These are phyloP conservation scores for Pigoraptor vietnamica DNA, from an alignment of 78 protist species.

Conservation along the genomic window DNA sequence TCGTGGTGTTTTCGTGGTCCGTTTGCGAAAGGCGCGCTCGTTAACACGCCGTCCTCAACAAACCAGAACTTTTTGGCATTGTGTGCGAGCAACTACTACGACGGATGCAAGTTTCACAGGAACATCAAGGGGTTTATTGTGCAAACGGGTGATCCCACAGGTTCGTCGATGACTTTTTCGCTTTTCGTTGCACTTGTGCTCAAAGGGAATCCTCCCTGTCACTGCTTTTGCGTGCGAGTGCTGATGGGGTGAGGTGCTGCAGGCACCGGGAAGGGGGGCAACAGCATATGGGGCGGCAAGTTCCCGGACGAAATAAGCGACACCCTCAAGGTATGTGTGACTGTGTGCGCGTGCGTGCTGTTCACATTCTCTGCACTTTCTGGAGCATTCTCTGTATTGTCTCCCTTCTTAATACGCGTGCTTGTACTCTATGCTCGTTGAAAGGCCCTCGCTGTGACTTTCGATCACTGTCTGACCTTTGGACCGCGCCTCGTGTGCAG, in stretches of 20 bases:
- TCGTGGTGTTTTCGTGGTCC: too few species aligned
- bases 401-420: neutral
- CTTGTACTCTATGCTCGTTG: neutral
- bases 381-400: neutral
- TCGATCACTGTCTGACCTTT: neutral
- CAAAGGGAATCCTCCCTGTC: too few species aligned
- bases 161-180: neutral
- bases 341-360: neutral
- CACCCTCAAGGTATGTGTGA: conserved; percentile 41
- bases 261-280: conserved; percentile 84
- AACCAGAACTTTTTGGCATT: conserved; percentile 80
- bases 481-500: neutral
- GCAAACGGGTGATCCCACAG: conserved; percentile 91
- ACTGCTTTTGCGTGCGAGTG: too few species aligned
- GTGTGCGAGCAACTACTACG: conserved; percentile 84
- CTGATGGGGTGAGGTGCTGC: too few species aligned
- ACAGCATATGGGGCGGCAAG: conserved; percentile 66
- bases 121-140: conserved; percentile 77
- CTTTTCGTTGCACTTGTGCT: neutral
- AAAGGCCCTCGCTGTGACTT: neutral
- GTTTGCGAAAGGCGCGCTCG: too few species aligned
- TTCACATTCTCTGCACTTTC: too few species aligned
- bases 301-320: conserved; percentile 74
- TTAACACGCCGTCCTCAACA: neutral
- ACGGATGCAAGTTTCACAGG: conserved; percentile 70